These are phyloP conservation scores for Fragaria ananassa DNA, from an alignment of 306 rosid species.

Conservation along the genomic window DNA sequence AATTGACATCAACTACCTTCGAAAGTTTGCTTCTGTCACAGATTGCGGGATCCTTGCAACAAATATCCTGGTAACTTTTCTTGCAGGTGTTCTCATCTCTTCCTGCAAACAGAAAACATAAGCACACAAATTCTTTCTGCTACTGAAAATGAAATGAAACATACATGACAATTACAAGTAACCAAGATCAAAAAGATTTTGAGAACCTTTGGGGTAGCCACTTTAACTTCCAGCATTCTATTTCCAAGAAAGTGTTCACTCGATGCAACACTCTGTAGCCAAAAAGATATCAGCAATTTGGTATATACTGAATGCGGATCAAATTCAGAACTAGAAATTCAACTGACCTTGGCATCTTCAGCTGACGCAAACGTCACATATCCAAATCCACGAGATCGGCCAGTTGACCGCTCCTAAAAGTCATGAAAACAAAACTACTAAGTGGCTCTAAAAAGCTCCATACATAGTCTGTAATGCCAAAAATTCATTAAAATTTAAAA, in stretches of 20 bases:
- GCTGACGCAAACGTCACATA: conserved; percentile 82
- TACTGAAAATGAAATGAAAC: not conserved
- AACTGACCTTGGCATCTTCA: conserved; percentile 87
- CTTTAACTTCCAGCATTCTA: conserved; percentile 93
- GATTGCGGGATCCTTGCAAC: conserved; percentile 92
- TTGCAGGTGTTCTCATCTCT: conserved; percentile 90
- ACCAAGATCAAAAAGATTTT: not conserved
- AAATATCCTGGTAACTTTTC: conserved; percentile 87
- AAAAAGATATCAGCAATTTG: conserved; percentile 12
- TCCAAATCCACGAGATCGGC: conserved; percentile 97
- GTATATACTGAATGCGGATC: not conserved
- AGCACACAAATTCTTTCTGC: not conserved
- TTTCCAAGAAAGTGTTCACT: conserved; percentile 86
- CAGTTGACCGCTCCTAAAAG: conserved; percentile 80
- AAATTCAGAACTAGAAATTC: not conserved
- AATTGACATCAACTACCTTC: conserved; percentile 53
- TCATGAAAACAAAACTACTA: not conserved
- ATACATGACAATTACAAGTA: not conserved
- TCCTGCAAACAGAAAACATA: conserved; percentile 49
- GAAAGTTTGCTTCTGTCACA: conserved; percentile 77
- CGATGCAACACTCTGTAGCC: conserved; percentile 62
- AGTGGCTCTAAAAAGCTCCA: not conserved
- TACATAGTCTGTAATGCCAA: not conserved
- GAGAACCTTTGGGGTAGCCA: conserved; percentile 93
- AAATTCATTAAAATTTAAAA: not conserved